These are phyloP conservation scores for Gentiana straminea DNA, from an alignment of 257 asterid species.

Conservation along the genomic window DNA sequence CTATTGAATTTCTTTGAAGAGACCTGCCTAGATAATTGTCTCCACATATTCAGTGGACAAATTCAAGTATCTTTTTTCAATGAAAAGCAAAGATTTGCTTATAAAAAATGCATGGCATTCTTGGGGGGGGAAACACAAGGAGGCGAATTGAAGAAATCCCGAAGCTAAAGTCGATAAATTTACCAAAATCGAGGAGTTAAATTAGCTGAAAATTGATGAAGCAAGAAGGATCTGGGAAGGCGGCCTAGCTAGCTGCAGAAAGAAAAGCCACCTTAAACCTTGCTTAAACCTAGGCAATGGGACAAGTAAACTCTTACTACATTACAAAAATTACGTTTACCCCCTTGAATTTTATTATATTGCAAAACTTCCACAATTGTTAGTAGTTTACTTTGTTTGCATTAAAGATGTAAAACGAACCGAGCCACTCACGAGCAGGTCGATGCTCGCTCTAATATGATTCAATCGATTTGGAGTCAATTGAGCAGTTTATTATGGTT, in stretches of 20 bases:
- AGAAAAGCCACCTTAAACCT: conserved; percentile 19
- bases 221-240: neutral
- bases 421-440: too few relatives aligned
- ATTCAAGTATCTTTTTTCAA: conserved; percentile 6
- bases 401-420: too few relatives aligned
- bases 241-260: conserved; percentile 7
- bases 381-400: too few relatives aligned
- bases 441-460: too few relatives aligned
- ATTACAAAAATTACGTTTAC: neutral
- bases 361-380: neutral
- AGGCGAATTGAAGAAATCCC: too few relatives aligned
- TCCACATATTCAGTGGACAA: conserved; percentile 61
- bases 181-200: neutral
- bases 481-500: too few relatives aligned
- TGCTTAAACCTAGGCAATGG: conserved; percentile 13
- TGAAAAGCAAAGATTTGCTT: neutral
- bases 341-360: neutral
- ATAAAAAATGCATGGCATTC: too few relatives aligned
- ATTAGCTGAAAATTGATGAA: too few relatives aligned
- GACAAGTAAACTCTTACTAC: neutral
- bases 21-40: conserved; percentile 46
- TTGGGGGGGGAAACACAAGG: too few relatives aligned
- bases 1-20: conserved; percentile 29
- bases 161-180: neutral
- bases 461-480: too few relatives aligned